Base-by-base conservation (phyloP, 768 basidiomycete genomes). In the Lanmaoa pseudosensibilis region DNA sequence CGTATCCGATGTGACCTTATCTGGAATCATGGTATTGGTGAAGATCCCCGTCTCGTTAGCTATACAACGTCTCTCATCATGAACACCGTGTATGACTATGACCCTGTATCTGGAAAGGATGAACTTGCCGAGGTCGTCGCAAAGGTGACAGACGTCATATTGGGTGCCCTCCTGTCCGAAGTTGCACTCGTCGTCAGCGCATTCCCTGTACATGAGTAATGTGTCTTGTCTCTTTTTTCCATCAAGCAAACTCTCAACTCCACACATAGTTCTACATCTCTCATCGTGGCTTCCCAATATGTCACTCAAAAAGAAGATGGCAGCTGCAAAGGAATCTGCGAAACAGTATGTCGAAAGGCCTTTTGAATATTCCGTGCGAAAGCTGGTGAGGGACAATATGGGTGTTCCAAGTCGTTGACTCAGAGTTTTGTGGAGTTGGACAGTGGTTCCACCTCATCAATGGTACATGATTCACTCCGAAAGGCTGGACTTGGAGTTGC, bases 201-300 rank as follows among this genome's bases (percentile, higher is more conserved):
- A 2, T 32, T 32, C 32, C 32, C 32, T 10, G 11, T 32, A 32
- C 11, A 11, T 32, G 32, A 32, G 32, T 32, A 32, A 32, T 32
- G 32, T 11, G 11, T 32, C 5, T 30, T 30, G 27, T 30, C 7
- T 1, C 7, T 2, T 11, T 32, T 10, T 32, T 8, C 33, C 10
- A 19, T n/a, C 19, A 16, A 6, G 10, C 5, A 39, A 1, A 5
- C 6, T 34, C n/a, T n/a, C 19, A 3, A 49, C 13, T 19, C 21
- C 30, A 4, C 18, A 15, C 27, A 5, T 19, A 59, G 58, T 59
- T 4, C 36, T 52, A 2, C 6, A 47, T 2, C 34, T 60, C 4
- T 52, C 59, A 2, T 50, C 59, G 9, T 60, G 59, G 59, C n/a
- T 58, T 5, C 59, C 56, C 5, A 50, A 40, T 1, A 58, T 61